These are phyloP conservation scores for Rhodotorula sp. DNA, from an alignment of 1,284 basidiomycete species.

Conservation along the genomic window DNA sequence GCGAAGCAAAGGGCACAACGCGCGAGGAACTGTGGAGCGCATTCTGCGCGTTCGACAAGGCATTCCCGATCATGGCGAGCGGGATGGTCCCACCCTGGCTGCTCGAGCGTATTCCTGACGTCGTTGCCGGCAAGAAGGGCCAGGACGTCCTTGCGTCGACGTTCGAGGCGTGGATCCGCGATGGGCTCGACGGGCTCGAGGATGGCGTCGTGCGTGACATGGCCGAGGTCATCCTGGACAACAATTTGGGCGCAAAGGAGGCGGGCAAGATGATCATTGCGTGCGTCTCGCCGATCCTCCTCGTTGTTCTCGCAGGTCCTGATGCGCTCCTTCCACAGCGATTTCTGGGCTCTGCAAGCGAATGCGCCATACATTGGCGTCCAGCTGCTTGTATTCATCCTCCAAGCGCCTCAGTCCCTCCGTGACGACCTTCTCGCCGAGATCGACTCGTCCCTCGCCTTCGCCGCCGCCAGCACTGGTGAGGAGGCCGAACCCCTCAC, in stretches of 20 bases:
- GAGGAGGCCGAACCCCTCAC: background rate
- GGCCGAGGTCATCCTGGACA: conserved; percentile 31
- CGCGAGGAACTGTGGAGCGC: conserved; percentile 7
- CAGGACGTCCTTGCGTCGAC: conserved; percentile 44
- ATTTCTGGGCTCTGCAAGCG: conserved; percentile 42
- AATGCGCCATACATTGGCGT: conserved; percentile 50
- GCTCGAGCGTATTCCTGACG: conserved; percentile 28
- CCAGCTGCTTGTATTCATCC: conserved; percentile 48
- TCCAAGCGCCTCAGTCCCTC: conserved; percentile 44
- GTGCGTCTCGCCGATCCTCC: conserved; percentile 7
- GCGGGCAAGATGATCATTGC: conserved; percentile 21
- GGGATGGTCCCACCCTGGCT: conserved; percentile 38
- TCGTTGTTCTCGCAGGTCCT: background rate
- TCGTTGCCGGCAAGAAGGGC: conserved; percentile 30
- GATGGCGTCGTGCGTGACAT: conserved; percentile 41
- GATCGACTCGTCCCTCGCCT: conserved; percentile 37
- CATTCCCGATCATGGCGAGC: conserved; percentile 49
- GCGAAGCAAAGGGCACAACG: conserved; percentile 10
- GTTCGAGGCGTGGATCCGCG: conserved; percentile 46
- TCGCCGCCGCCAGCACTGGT: background rate
- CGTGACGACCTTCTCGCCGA: conserved; percentile 47
- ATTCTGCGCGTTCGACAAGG: conserved; percentile 49
- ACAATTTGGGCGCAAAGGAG: conserved; percentile 44
- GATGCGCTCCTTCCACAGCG: background rate
- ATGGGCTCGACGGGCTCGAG: conserved; percentile 32